A percentile compares a stretch with the other conserved stretches of the same genome.
Conservation (phyloP, 331 rosid species). For the Ulmus americana region DNA sequence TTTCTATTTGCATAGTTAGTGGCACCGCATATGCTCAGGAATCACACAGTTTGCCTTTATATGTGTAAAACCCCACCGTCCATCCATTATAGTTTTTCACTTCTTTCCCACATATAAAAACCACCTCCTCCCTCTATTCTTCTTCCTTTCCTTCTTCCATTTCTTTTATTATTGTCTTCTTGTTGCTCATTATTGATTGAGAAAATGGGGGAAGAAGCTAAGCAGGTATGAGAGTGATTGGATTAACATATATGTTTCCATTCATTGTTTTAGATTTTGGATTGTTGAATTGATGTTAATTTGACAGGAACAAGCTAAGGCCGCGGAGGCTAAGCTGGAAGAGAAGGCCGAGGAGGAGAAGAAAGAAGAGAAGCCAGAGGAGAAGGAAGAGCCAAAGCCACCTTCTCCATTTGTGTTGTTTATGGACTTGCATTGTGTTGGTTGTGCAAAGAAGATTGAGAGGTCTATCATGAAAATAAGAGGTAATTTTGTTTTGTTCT, state of each 20-base stretch:
- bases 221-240: constrained; percentile 41
- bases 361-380: constrained; percentile 17
- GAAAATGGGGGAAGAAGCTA: constrained; percentile 67
- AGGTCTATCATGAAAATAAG: constrained; percentile 55
- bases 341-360: constrained; percentile 23
- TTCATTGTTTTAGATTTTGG: background rate
- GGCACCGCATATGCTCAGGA: constrained; percentile 64
- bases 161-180: background rate
- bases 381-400: constrained; percentile 44
- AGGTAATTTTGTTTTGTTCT: constrained; percentile 33
- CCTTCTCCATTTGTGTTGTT: constrained; percentile 53
- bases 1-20: constrained; percentile 32
- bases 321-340: constrained; percentile 36
- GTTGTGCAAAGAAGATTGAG: constrained; percentile 84
- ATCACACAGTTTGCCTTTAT: constrained; percentile 42
- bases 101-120: constrained; percentile 28
- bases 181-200: constrained; percentile 11
- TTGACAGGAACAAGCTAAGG: constrained; percentile 48
- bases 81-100: constrained; percentile 26
- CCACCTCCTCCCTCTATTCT: constrained; percentile 18
- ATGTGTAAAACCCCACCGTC: constrained; percentile 30
- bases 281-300: background rate
- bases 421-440: constrained; percentile 81
- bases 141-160: constrained; percentile 1
- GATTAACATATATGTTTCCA: background rate